phyloP scores from a whole-genome alignment of 73 alveolate genomes.

The Paramecium caudatum region DNA sequence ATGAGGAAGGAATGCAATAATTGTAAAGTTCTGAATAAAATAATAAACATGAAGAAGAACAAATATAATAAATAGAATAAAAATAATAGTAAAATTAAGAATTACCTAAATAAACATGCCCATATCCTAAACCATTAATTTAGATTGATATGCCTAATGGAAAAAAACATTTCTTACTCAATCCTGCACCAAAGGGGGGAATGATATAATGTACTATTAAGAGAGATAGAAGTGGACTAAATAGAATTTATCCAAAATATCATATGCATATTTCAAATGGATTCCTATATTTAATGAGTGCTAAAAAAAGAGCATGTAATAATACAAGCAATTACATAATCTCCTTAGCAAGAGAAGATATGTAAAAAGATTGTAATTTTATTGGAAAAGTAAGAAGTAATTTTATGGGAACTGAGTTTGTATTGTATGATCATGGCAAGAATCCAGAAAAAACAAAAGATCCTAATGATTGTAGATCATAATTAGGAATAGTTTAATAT shows the following conservation, averaged over 20 bases:
- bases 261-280: conserved; percentile 88
- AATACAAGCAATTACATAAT: conserved; percentile 89
- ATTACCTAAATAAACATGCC: conserved; percentile 62
- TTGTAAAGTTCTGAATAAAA: too few species aligned
- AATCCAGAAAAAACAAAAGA: conserved; percentile 88
- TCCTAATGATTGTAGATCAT: conserved; percentile 78
- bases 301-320: conserved; percentile 88
- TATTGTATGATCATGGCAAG: conserved; percentile 86
- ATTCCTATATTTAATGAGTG: conserved; percentile 86
- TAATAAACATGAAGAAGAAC: too few species aligned
- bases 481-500: conserved; percentile 86
- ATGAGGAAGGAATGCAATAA: neutral
- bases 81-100: neutral
- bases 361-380: conserved; percentile 79
- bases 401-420: conserved; percentile 94
- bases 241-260: conserved; percentile 88
- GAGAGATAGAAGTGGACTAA: conserved; percentile 88
- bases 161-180: conserved; percentile 75
- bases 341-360: conserved; percentile 82
- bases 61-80: neutral
- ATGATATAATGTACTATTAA: conserved; percentile 85
- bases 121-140: conserved; percentile 44
- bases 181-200: conserved; percentile 78
- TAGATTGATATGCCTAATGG: conserved; percentile 48
- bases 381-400: conserved; percentile 92